phyloP scores from a whole-genome alignment of 2,329 filamentous ascomycete genomes.

The Ascochyta lentis region DNA sequence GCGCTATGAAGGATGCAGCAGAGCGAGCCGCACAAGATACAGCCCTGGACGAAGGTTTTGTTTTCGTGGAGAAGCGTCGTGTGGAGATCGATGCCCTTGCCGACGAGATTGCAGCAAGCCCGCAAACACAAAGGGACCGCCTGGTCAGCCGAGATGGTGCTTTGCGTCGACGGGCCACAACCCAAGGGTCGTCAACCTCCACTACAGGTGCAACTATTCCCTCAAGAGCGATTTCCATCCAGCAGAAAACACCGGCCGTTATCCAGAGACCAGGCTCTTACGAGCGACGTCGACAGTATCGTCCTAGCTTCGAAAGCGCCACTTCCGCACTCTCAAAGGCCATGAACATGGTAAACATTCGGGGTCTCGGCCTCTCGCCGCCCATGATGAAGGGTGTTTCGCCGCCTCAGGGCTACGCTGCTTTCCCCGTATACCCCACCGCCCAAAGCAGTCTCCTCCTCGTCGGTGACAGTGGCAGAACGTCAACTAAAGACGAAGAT shows the following conservation, averaged over 20 bases:
- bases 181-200: conserved; percentile 74
- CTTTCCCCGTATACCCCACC: conserved; percentile 84
- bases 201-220: conserved; percentile 73
- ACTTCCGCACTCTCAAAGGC: conserved; percentile 94
- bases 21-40: conserved; percentile 83
- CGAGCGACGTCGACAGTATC: conserved; percentile 78
- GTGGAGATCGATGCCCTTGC: conserved; percentile 98
- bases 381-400: conserved; percentile 68
- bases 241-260: conserved; percentile 64
- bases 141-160: conserved; percentile 63
- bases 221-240: conserved; percentile 78
- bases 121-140: conserved; percentile 60
- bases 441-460: conserved; percentile 72
- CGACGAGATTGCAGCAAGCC: conserved; percentile 89
- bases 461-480: conserved; percentile 67
- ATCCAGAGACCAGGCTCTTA: conserved; percentile 82
- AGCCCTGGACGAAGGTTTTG: conserved; percentile 91
- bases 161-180: conserved; percentile 77
- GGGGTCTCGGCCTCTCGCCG: conserved; percentile 73
- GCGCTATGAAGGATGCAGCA: conserved; percentile 55
- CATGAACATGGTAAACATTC: conserved; percentile 86
- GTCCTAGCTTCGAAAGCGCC: conserved; percentile 74
- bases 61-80: conserved; percentile 91
- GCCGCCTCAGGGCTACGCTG: conserved; percentile 76
- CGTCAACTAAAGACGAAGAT: conserved; percentile 75